Evolutionary conservation across 805 yeast genomes (phyloP), one percentile per base, ranked within the genome.

Genomic region (Candida khao-thaluensis): DNA sequence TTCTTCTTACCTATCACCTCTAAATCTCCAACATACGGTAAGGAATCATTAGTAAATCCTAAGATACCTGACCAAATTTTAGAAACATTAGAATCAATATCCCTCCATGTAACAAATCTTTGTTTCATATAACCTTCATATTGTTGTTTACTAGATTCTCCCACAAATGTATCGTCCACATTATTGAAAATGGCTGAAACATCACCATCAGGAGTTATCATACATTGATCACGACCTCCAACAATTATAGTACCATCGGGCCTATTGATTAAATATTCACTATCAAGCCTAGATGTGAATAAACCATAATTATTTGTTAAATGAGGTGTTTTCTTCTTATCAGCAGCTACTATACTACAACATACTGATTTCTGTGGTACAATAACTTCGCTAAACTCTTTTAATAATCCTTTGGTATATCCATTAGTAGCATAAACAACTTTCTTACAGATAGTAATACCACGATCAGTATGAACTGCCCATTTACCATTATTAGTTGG

Each of bases 1-100:
- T 59, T 53, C 25, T 51, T 47, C 22, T 57, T 56, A 3, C 40
- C 40, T 4, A 41, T 37, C 7, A 29, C 5, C 2, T 52, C 30
- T 21, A 71, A 40, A 38, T 64, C 69, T 16, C 78, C 78, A 14
- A 72, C 71, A 35, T 62, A 60, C 2, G 78, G 77, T 17, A 61
- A 39, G 4, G 42, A 47, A 44, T 71, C 74, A 20, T 59, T 57
- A 4, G 75, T 54, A 45, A 60, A 71, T 3, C 77, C 78, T 53
- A 71, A 53, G n/a, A 72, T 69, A 17, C 78, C 78, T 20, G 69
- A 49, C 79, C 78, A 73, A 7, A 53, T 43, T 20, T 51, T 48
- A 12, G 56, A 52, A 2, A 53, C 51, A 12, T 52, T 45, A 6
- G 56, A 45, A 14, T 52, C 41, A 3, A 51, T 43, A 22, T 47